Evolutionary conservation across 1,284 basidiomycete species (phyloP).

Genomic region (Phellopilus nigrolimitatus): DNA sequence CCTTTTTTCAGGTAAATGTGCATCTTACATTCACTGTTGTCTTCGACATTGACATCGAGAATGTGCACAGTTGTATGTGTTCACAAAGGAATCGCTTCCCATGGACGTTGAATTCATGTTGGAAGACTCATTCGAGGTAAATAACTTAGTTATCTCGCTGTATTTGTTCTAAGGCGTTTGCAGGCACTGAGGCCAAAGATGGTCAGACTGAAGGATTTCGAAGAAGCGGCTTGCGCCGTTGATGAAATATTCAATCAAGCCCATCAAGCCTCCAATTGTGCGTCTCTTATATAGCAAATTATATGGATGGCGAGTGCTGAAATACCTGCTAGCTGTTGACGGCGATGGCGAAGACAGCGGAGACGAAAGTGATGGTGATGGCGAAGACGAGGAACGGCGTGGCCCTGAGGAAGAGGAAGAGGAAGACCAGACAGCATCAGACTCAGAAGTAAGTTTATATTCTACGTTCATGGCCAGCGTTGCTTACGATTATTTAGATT

Average conservation of each 20-base stretch:
- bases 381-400: constrained; percentile 46
- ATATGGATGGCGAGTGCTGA: constrained; percentile 26
- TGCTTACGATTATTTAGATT: constrained; percentile 34
- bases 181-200: constrained; percentile 81
- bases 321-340: constrained; percentile 16
- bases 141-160: constrained; percentile 20
- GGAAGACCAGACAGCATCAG: constrained; percentile 49
- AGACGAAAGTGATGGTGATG: constrained; percentile 70
- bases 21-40: background rate
- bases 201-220: constrained; percentile 62
- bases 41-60: constrained; percentile 48
- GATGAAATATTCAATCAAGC: constrained; percentile 81
- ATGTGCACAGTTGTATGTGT: constrained; percentile 72
- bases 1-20: constrained; percentile 81
- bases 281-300: constrained; percentile 6
- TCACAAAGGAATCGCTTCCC: constrained; percentile 82
- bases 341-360: constrained; percentile 35
- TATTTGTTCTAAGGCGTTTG: constrained; percentile 28
- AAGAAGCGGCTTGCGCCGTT: constrained; percentile 82
- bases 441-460: constrained; percentile 46
- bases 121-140: constrained; percentile 86
- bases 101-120: constrained; percentile 99
- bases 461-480: constrained; percentile 22
- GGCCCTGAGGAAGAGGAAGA: constrained; percentile 51
- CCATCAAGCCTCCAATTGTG: constrained; percentile 57